phyloP scores from a whole-genome alignment of 768 basidiomycete species.

The Podaxis sp. region DNA sequence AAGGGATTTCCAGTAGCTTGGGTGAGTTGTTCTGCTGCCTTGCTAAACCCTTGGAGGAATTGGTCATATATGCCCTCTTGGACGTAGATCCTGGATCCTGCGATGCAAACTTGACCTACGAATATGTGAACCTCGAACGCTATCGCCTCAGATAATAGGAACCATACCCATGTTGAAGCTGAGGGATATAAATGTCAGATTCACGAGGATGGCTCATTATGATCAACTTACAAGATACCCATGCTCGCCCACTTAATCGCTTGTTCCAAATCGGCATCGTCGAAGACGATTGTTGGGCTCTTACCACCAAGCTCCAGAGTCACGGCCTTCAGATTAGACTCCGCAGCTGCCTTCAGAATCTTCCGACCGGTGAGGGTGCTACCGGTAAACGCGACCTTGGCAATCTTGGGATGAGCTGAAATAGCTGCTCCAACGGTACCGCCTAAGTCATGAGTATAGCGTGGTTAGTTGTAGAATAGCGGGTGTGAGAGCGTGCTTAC shows the following conservation, averaged over 20 bases:
- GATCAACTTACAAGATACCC: conserved; percentile 60
- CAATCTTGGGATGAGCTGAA: conserved; percentile 57
- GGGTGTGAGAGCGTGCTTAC: neutral
- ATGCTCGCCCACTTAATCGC: conserved; percentile 63
- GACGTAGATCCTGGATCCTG: conserved; percentile 84
- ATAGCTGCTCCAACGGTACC: conserved; percentile 67
- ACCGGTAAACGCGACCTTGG: conserved; percentile 79
- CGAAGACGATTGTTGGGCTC: conserved; percentile 61
- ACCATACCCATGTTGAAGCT: conserved; percentile 9
- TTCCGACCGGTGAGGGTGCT: conserved; percentile 69
- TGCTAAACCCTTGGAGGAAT: conserved; percentile 66
- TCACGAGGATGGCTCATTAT: neutral
- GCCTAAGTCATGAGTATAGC: conserved; percentile 19
- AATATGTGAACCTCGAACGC: neutral
- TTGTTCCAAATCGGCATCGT: conserved; percentile 63
- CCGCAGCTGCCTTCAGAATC: conserved; percentile 68
- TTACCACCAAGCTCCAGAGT: conserved; percentile 78
- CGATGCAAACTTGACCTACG: conserved; percentile 68
- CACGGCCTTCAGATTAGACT: conserved; percentile 73
- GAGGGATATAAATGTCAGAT: neutral
- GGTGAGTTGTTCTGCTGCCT: conserved; percentile 49
- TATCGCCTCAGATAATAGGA: neutral
- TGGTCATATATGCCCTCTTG: conserved; percentile 79
- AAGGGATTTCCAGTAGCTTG: conserved; percentile 65
- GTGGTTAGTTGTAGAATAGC: neutral